These are phyloP conservation scores for Aspergillus fischeri DNA, from an alignment of 2,329 filamentous ascomycete genomes.

Conservation along the genomic window DNA sequence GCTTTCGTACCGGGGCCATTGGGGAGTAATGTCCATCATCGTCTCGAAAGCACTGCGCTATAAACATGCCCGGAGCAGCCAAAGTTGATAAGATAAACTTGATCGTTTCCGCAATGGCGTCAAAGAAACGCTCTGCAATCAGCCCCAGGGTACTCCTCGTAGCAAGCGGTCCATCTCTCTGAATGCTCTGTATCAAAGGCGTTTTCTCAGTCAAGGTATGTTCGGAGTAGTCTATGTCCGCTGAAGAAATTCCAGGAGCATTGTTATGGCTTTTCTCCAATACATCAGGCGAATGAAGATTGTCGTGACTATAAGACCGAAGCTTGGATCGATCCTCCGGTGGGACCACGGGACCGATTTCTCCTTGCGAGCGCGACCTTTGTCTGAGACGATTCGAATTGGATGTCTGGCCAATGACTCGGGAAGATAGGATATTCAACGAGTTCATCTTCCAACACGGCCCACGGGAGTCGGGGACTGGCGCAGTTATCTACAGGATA, in stretches of 20 bases:
- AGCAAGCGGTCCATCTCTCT: slow-evolving; percentile 35
- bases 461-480: slow-evolving; percentile 44
- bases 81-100: slow-evolving; percentile 75
- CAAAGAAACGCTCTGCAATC: slow-evolving; percentile 66
- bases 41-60: slow-evolving; percentile 79
- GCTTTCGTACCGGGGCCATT: slow-evolving; percentile 65
- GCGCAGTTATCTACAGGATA: slow-evolving; percentile 31
- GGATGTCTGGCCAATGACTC: slow-evolving; percentile 63
- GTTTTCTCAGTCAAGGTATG: slow-evolving; percentile 60
- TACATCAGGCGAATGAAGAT: slow-evolving; percentile 30
- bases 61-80: slow-evolving; percentile 73
- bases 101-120: slow-evolving; percentile 69
- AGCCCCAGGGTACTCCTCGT: slow-evolving; percentile 41
- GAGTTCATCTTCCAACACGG: slow-evolving; percentile 78
- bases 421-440: slow-evolving; percentile 85
- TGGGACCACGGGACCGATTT: slow-evolving; percentile 32
- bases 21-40: slow-evolving; percentile 74
- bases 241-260: slow-evolving; percentile 16
- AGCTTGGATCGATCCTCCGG: slow-evolving; percentile 34
- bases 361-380: slow-evolving; percentile 52
- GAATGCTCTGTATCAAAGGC: slow-evolving; percentile 54
- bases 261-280: slow-evolving; percentile 27
- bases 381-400: slow-evolving; percentile 46
- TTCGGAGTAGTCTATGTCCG: slow-evolving; percentile 27
- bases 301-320: slow-evolving; percentile 42